phyloP scores from a whole-genome alignment of 2,329 filamentous ascomycete species.

The Thermothelomyces thermophilus region DNA sequence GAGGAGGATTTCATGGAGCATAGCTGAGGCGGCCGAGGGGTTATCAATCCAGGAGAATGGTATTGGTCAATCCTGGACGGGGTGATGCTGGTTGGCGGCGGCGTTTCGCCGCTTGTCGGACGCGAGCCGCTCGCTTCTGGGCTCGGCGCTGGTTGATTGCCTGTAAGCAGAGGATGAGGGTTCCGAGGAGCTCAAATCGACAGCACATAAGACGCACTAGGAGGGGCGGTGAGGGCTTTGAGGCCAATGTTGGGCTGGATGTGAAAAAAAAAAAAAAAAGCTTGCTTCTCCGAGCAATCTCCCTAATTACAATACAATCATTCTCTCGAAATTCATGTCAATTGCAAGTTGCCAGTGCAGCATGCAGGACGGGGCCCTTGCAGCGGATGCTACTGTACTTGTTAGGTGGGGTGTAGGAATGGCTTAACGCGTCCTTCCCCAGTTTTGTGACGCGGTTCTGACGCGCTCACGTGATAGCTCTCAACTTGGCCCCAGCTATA shows the following conservation, averaged over 20 bases:
- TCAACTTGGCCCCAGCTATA: too few relatives aligned
- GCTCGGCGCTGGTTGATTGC: conserved; percentile 31
- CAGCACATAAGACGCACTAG: conserved; percentile 38
- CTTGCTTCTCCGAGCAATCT: too few relatives aligned
- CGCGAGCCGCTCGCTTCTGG: conserved; percentile 20
- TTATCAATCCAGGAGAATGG: background rate
- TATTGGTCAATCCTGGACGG: background rate
- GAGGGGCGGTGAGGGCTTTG: background rate
- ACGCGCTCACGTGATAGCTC: conserved; percentile 4
- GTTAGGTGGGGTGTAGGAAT: background rate
- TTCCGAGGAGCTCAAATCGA: conserved; percentile 47
- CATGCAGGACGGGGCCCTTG: too few relatives aligned
- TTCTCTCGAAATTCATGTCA: too few relatives aligned
- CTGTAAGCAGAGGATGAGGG: conserved; percentile 42
- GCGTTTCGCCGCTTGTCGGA: conserved; percentile 1
- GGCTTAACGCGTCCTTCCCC: background rate
- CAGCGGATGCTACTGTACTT: too few relatives aligned
- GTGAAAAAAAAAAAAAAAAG: too few relatives aligned
- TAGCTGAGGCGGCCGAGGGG: conserved; percentile 33
- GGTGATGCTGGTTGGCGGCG: background rate
- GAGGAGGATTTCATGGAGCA: conserved; percentile 98
- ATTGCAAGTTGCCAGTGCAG: too few relatives aligned
- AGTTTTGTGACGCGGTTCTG: too few relatives aligned
- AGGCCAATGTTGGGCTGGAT: background rate
- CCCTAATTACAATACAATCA: too few relatives aligned